phyloP scores from a whole-genome alignment of 2,329 filamentous ascomycete species.

The Madurella fahalii region DNA sequence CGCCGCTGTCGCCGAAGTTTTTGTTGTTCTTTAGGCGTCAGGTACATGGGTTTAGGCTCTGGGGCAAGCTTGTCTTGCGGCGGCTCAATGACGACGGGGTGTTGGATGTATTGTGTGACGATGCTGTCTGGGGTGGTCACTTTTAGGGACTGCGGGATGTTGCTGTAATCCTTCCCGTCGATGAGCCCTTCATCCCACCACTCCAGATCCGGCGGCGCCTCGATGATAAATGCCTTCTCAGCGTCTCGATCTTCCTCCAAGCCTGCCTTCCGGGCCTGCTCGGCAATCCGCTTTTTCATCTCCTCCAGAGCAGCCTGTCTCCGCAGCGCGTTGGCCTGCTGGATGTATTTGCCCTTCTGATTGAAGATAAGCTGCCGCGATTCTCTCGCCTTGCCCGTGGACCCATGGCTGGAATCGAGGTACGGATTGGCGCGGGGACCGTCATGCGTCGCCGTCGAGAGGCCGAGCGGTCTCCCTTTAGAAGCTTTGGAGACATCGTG shows the following conservation, averaged over 20 bases:
- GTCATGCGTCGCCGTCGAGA: slow-evolving; percentile 27
- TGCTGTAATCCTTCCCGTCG: slow-evolving; percentile 68
- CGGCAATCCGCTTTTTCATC: slow-evolving; percentile 91
- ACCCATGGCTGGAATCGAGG: slow-evolving; percentile 64
- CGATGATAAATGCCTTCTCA: slow-evolving; percentile 84
- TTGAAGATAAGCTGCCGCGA: slow-evolving; percentile 83
- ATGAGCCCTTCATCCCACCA: slow-evolving; percentile 97
- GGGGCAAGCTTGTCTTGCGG: slow-evolving; percentile 83
- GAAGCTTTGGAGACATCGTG: slow-evolving; percentile 26
- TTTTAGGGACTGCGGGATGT: slow-evolving; percentile 64
- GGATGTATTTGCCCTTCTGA: slow-evolving; percentile 94
- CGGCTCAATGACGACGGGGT: slow-evolving; percentile 85
- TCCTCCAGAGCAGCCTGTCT: slow-evolving; percentile 84
- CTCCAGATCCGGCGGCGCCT: slow-evolving; percentile 80
- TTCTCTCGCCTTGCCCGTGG: slow-evolving; percentile 57
- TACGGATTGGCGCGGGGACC: slow-evolving; percentile 64
- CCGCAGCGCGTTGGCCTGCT: slow-evolving; percentile 84
- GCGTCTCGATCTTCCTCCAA: slow-evolving; percentile 87
- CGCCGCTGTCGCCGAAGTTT: slow-evolving; percentile 86
- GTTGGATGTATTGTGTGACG: slow-evolving; percentile 86
- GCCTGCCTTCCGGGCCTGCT: slow-evolving; percentile 80
- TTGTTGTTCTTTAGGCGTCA: slow-evolving; percentile 85
- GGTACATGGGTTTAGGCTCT: slow-evolving; percentile 80
- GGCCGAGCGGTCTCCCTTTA: slow-evolving; percentile 33
- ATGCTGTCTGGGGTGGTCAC: slow-evolving; percentile 77